Evolutionary conservation across 768 basidiomycete species (phyloP).

Genomic region (Boletus sp.): DNA sequence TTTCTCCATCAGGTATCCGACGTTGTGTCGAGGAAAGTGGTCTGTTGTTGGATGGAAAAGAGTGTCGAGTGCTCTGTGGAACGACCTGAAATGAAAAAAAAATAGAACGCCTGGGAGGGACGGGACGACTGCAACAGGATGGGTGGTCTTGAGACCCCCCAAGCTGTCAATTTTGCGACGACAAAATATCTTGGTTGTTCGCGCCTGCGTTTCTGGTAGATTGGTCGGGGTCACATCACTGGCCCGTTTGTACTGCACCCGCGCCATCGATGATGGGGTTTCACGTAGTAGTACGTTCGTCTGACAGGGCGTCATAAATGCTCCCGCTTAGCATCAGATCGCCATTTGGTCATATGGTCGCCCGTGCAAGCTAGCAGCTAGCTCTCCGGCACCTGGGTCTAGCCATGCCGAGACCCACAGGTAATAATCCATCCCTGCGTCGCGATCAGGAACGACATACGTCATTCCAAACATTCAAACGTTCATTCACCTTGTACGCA

Average conservation of each 20-base stretch:
- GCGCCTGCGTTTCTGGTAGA: neutral
- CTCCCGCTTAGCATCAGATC: neutral
- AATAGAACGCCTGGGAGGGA: neutral
- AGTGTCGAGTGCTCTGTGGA: neutral
- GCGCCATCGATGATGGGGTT: neutral
- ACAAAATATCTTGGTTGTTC: constrained; percentile 10
- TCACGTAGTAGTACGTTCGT: no score
- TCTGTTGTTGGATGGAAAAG: neutral
- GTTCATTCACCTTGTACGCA: no score
- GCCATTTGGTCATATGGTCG: neutral
- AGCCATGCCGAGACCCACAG: neutral
- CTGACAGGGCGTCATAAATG: neutral
- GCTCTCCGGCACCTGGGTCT: neutral
- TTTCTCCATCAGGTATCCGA: neutral
- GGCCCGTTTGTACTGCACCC: neutral
- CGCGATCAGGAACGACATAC: no score
- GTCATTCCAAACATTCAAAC: no score
- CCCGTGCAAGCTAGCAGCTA: neutral
- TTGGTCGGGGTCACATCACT: neutral
- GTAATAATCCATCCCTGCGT: neutral
- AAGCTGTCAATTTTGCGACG: constrained; percentile 6
- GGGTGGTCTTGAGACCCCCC: constrained; percentile 32
- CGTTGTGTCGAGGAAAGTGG: neutral
- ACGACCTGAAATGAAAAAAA: neutral
- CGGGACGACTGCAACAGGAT: neutral